phyloP scores from a whole-genome alignment of 495 filamentous ascomycete genomes.

The Aspergillus baeticus region DNA sequence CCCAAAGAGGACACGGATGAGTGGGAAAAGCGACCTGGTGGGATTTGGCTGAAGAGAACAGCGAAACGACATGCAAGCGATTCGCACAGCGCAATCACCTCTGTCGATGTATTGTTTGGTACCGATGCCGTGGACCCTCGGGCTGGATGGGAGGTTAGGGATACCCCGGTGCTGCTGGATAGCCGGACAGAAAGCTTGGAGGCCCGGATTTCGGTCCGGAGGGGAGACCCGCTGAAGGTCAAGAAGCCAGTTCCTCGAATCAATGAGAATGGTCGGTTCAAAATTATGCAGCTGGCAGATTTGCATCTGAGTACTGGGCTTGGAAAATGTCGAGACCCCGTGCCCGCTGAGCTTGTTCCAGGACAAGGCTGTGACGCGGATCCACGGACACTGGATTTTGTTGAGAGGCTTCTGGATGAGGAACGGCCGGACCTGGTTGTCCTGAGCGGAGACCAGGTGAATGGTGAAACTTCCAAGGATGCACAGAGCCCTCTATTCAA shows the following conservation, averaged over 20 bases:
- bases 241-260: slow-evolving; percentile 72
- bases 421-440: slow-evolving; percentile 92
- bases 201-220: slow-evolving; percentile 71
- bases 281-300: slow-evolving; percentile 93
- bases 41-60: slow-evolving; percentile 85
- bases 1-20: slow-evolving; percentile 54
- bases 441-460: slow-evolving; percentile 90
- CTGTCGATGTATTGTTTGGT: slow-evolving; percentile 88
- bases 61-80: slow-evolving; percentile 75
- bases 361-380: slow-evolving; percentile 87
- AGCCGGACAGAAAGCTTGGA: slow-evolving; percentile 57
- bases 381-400: slow-evolving; percentile 85
- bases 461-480: slow-evolving; percentile 89
- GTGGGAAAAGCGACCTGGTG: slow-evolving; percentile 80
- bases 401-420: slow-evolving; percentile 76
- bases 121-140: slow-evolving; percentile 90
- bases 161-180: slow-evolving; percentile 67
- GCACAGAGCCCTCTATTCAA: slow-evolving; percentile 94
- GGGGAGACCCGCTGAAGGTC: slow-evolving; percentile 58
- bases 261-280: slow-evolving; percentile 87
- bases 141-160: slow-evolving; percentile 73
- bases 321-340: slow-evolving; percentile 78
- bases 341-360: slow-evolving; percentile 62
- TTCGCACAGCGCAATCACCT: slow-evolving; percentile 73
- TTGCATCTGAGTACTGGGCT: slow-evolving; percentile 88